Evolutionary conservation across 1,284 basidiomycete species (phyloP).

Genomic region (Cryptococcus sp.): DNA sequence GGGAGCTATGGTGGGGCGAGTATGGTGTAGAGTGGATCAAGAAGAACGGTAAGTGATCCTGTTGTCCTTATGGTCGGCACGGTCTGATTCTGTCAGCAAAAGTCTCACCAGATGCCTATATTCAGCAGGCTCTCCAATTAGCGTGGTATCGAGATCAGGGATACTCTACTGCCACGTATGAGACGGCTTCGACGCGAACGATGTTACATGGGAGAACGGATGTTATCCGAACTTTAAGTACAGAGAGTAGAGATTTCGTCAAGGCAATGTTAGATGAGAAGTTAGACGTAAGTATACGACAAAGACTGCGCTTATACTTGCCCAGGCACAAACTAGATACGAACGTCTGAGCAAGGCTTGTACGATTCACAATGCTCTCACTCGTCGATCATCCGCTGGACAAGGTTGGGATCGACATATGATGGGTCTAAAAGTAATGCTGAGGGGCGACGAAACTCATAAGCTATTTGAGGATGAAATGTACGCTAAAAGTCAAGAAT

Average conservation of each 20-base stretch:
- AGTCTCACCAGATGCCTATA: constrained; percentile 80
- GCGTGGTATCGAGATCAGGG: constrained; percentile 81
- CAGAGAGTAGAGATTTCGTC: constrained; percentile 74
- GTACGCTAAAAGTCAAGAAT: constrained; percentile 72
- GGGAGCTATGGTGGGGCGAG: constrained; percentile 76
- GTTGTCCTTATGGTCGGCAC: neutral
- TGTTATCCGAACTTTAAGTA: constrained; percentile 75
- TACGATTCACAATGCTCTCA: constrained; percentile 67
- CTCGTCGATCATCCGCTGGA: constrained; percentile 75
- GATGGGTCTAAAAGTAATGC: constrained; percentile 72
- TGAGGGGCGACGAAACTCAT: constrained; percentile 51
- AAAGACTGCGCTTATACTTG: neutral
- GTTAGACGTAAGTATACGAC: constrained; percentile 48
- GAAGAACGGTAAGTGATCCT: constrained; percentile 56
- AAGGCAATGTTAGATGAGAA: constrained; percentile 64
- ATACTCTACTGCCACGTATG: constrained; percentile 83
- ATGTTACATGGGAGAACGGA: constrained; percentile 91
- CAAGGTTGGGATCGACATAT: constrained; percentile 88
- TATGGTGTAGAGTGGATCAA: constrained; percentile 93
- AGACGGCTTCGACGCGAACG: constrained; percentile 87
- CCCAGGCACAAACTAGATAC: constrained; percentile 40
- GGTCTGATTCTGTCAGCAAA: constrained; percentile 52
- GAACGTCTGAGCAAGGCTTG: constrained; percentile 65
- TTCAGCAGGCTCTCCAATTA: constrained; percentile 90
- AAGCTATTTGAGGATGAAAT: constrained; percentile 71